Evolutionary conservation across 257 asterid species (phyloP), one percentile per base, ranked within the genome.

Genomic region (Paraleonurus japonicus): DNA sequence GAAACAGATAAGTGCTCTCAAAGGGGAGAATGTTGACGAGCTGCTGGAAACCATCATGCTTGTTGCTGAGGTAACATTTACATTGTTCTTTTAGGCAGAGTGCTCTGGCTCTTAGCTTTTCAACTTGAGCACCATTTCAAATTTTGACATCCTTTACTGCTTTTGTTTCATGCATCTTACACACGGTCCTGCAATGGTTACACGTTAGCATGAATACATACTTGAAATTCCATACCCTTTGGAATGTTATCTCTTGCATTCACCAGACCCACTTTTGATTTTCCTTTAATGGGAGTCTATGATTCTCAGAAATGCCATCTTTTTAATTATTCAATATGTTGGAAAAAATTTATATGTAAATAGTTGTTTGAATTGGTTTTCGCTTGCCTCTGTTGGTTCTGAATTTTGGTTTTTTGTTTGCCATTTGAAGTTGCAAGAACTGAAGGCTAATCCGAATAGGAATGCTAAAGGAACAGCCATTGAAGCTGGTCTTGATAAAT

Each of bases 391-490:
- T 33, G 54, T 64, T 75, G 72, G 77, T 68, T 78, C 84, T 73
- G 57, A 80, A 23, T 16, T 35, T 41, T 50, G 30, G 43, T 47
- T 57, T 47, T 33, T 9, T 17, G 20, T 35, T 54, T 41, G 70
- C 53, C 45, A 59, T 22, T 58, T 77, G 39, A 71, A 95, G 99
- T 84, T 95, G 86, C 99, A 95, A 87, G 98, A 92, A 80, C 81
- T 92, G 95, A 95, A 92, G 91, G 99, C 99, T 59, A 95, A 95
- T 81, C 98, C 98, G 17, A 83, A 88, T 66, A 85, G 97, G 80
- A 86, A 87, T 76, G 97, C 99, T 69, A 90, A 83, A 85, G 99
- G 99, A 62, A 88, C 98, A 30, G 95, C 88, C 61, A 92, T 95
- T 64, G 99, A 95, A 83, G 99, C 99, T 30, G 94, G 97, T 65